These are phyloP conservation scores for Panus rudis DNA, from an alignment of 768 basidiomycete species.

Conservation along the genomic window DNA sequence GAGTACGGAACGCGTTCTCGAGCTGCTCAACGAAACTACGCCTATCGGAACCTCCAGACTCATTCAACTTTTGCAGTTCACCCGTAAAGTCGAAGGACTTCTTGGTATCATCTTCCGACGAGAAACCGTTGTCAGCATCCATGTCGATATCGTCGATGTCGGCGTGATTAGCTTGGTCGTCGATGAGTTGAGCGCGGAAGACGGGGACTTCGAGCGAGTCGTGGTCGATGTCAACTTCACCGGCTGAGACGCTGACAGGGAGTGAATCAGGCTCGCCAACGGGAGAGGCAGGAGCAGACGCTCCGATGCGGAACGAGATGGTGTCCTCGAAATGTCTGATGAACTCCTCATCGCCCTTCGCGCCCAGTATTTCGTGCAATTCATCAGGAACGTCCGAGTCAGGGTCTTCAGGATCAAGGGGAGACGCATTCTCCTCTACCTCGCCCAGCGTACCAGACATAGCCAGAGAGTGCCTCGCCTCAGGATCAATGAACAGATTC, in stretches of 20 bases:
- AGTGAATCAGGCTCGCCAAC: constrained; percentile 34
- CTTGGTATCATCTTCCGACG: constrained; percentile 64
- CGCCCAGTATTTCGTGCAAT: constrained; percentile 52
- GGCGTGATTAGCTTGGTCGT: constrained; percentile 31
- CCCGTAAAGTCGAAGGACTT: constrained; percentile 82
- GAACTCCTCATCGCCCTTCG: constrained; percentile 28
- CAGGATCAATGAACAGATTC: constrained; percentile 37
- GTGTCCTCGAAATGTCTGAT: constrained; percentile 31
- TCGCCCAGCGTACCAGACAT: constrained; percentile 65
- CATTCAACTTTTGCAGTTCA: constrained; percentile 62
- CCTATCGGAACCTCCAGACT: constrained; percentile 61
- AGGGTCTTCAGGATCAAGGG: constrained; percentile 50
- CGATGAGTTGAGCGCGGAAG: constrained; percentile 39
- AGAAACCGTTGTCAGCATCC: constrained; percentile 36
- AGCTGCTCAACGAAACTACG: constrained; percentile 75
- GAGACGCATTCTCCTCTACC: constrained; percentile 38
- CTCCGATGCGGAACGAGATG: constrained; percentile 19
- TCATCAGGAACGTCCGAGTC: constrained; percentile 83
- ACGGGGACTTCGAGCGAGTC: constrained; percentile 26
- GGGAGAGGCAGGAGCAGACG: constrained; percentile 25
- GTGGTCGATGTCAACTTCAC: neutral
- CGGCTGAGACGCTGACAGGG: constrained; percentile 33
- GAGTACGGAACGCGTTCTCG: constrained; percentile 73
- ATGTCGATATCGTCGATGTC: constrained; percentile 39
- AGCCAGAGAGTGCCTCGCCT: constrained; percentile 50